phyloP scores from a whole-genome alignment of 208 protist species.

The Novymonas esmeraldas region DNA sequence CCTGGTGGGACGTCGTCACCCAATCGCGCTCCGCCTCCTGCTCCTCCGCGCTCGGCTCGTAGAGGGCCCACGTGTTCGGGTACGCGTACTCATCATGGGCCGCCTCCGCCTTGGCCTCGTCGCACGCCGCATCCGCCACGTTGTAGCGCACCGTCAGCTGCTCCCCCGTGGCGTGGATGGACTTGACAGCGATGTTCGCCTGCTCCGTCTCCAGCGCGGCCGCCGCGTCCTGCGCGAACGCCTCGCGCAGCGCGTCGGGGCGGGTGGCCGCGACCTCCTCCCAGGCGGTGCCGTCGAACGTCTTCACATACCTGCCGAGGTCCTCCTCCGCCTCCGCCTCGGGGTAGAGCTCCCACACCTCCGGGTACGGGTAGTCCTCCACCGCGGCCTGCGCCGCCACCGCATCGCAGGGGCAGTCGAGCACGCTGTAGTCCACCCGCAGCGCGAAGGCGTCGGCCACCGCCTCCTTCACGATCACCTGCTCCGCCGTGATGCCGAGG shows the following conservation, averaged over 20 bases:
- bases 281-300: constrained; percentile 35
- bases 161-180: constrained; percentile 25
- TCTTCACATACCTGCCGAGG: constrained; percentile 31
- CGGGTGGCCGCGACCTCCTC: constrained; percentile 17
- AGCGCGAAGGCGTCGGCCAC: constrained; percentile 19
- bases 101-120: constrained; percentile 22
- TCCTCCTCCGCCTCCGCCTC: constrained; percentile 31
- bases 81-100: constrained; percentile 41
- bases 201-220: constrained; percentile 25
- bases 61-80: constrained; percentile 49
- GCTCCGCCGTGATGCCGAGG: constrained; percentile 29
- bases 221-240: constrained; percentile 43
- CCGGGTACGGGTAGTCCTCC: constrained; percentile 49
- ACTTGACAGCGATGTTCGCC: constrained; percentile 30
- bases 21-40: constrained; percentile 25
- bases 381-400: constrained; percentile 33
- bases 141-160: constrained; percentile 40
- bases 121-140: constrained; percentile 25
- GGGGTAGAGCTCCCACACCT: constrained; percentile 46
- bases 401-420: constrained; percentile 29
- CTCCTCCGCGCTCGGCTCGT: too few relatives aligned
- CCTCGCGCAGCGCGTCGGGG: constrained; percentile 28
- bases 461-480: constrained; percentile 34
- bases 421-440: constrained; percentile 40
- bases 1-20: constrained; percentile 53